Percentiles rank a stretch among this genome's conserved stretches.
These are phyloP conservation scores for Candida berthetii DNA, from an alignment of 805 yeast species.

Conservation along the genomic window DNA sequence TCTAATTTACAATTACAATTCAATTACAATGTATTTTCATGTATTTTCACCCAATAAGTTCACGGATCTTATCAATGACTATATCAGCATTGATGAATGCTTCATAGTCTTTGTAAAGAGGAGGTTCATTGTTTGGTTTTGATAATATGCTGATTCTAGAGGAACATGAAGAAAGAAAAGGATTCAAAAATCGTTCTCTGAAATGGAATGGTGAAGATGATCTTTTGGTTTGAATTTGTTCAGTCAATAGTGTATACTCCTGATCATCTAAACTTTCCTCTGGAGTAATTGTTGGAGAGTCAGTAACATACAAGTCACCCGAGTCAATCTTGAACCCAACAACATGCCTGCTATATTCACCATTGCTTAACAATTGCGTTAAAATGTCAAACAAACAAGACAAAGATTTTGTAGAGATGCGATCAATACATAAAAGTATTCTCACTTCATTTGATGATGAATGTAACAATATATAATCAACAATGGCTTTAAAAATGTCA, in stretches of 20 bases:
- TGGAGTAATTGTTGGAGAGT: background rate
- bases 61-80: no score
- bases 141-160: background rate
- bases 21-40: no score
- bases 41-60: no score
- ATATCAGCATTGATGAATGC: background rate
- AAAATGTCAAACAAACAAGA: background rate
- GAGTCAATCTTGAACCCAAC: constrained; percentile 1
- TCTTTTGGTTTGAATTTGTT: background rate
- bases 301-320: background rate
- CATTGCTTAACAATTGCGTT: background rate
- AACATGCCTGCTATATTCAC: background rate
- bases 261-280: background rate
- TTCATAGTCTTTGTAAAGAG: background rate
- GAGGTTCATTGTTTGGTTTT: background rate
- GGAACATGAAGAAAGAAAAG: background rate
- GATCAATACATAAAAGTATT: constrained; percentile 10
- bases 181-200: background rate
- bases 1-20: no score
- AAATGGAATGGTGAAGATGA: background rate
- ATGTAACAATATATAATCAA: background rate
- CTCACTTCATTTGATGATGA: constrained; percentile 34
- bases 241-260: background rate
- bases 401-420: background rate
- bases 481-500: no score